These are phyloP conservation scores for Rhizopus arrhizus DNA, from an alignment of 371 early-diverging fungal species.

Conservation along the genomic window DNA sequence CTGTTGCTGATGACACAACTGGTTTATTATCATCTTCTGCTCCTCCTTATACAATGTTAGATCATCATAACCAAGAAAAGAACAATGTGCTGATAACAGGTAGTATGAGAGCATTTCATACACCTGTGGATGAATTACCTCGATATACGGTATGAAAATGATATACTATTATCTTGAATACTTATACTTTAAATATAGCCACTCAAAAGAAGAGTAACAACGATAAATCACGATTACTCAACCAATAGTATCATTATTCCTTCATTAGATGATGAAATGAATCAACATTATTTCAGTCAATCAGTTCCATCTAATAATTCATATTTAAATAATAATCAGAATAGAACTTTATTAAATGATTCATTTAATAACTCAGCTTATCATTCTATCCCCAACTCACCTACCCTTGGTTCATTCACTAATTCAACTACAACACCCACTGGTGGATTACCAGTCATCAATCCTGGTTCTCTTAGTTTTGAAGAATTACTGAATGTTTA, in stretches of 20 bases:
- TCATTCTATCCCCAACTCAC: conserved; percentile 3
- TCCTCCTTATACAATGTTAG: conserved; percentile 26
- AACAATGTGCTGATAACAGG: conserved; percentile 10
- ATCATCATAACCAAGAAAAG: conserved; percentile 10
- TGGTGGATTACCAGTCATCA: conserved; percentile 23
- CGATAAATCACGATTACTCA: neutral
- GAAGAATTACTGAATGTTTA: conserved; percentile 32
- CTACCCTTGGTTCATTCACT: neutral
- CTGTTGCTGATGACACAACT: conserved; percentile 10
- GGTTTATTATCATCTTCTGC: conserved; percentile 33
- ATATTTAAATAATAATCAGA: conserved; percentile 14
- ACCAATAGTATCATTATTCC: conserved; percentile 24
- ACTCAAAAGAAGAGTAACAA: conserved; percentile 19
- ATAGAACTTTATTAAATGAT: conserved; percentile 5
- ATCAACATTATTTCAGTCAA: conserved; percentile 16
- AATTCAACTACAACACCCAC: conserved; percentile 6
- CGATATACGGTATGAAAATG: conserved; percentile 7
- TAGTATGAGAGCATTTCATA: conserved; percentile 3
- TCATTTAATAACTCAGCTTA: neutral
- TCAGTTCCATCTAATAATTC: conserved; percentile 17
- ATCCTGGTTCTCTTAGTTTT: conserved; percentile 36
- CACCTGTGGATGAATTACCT: conserved; percentile 1
- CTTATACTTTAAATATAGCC: conserved; percentile 12
- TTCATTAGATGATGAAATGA: conserved; percentile 13
- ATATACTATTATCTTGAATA: neutral